phyloP scores from a whole-genome alignment of 495 filamentous ascomycete genomes.

The Neurospora discreta region DNA sequence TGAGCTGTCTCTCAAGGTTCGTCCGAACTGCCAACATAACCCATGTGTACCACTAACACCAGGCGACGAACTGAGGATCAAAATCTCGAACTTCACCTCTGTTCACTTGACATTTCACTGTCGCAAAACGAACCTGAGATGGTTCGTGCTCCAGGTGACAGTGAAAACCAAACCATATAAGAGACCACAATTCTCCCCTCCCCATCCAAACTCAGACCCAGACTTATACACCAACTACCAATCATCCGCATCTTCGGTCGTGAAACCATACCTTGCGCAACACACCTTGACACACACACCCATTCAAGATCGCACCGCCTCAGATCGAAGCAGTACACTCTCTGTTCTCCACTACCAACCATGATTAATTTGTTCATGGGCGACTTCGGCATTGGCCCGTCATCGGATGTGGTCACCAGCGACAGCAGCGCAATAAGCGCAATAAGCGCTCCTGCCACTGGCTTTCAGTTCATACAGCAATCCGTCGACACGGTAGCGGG shows the following conservation, averaged over 20 bases:
- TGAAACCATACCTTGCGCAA: background rate
- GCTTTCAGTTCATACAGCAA: background rate
- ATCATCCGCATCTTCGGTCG: background rate
- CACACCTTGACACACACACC: background rate
- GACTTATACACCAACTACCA: background rate
- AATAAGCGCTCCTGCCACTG: background rate
- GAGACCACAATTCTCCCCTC: background rate
- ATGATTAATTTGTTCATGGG: background rate
- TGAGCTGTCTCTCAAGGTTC: background rate
- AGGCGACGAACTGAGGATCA: background rate
- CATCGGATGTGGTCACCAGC: background rate
- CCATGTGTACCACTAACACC: background rate
- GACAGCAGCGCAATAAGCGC: background rate
- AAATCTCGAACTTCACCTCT: background rate
- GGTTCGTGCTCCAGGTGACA: background rate
- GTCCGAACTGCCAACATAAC: background rate
- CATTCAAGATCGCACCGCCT: background rate
- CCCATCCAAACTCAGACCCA: background rate
- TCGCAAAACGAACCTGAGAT: background rate
- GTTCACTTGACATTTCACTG: background rate
- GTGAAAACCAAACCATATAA: background rate
- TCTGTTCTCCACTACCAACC: background rate
- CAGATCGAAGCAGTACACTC: background rate
- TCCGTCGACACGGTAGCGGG: background rate
- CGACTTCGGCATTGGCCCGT: background rate